phyloP scores from a whole-genome alignment of 768 basidiomycete genomes.

The Hysterangium stoloniferum region DNA sequence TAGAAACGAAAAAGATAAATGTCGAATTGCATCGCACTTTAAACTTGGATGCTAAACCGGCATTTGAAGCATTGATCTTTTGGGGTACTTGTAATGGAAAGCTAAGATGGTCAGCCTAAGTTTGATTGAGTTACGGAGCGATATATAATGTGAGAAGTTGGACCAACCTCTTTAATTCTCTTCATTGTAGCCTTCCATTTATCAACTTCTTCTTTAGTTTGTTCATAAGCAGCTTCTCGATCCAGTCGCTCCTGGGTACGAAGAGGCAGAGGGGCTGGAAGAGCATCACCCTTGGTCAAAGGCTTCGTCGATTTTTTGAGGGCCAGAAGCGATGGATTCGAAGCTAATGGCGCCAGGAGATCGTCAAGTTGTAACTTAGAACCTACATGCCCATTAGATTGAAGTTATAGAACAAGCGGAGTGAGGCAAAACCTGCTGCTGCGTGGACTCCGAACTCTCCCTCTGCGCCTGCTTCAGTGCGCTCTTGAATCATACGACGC shows the following conservation, averaged over 20 bases:
- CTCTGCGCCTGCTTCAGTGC: conserved; percentile 72
- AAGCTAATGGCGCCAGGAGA: conserved; percentile 63
- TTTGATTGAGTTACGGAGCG: conserved; percentile 3
- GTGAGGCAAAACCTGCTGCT: conserved; percentile 32
- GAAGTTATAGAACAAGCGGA: neutral
- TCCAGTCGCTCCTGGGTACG: conserved; percentile 85
- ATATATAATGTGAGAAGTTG: neutral
- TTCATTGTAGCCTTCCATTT: conserved; percentile 95
- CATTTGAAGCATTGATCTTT: conserved; percentile 51
- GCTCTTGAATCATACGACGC: conserved; percentile 59
- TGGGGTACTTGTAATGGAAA: conserved; percentile 73
- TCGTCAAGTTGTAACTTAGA: conserved; percentile 61
- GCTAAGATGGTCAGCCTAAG: conserved; percentile 75
- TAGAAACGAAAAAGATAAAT: neutral
- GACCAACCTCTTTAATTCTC: conserved; percentile 72
- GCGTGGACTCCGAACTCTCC: conserved; percentile 63
- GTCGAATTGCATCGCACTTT: too few species aligned
- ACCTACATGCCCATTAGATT: conserved; percentile 27
- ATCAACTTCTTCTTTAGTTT: conserved; percentile 85
- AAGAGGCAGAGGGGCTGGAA: conserved; percentile 80
- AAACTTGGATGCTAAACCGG: conserved; percentile 77
- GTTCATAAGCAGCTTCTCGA: conserved; percentile 89
- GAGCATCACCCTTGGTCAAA: conserved; percentile 49
- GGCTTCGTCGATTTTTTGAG: conserved; percentile 66
- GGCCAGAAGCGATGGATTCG: conserved; percentile 48